These are phyloP conservation scores for Zymoseptoria tritici DNA, from an alignment of 2,329 filamentous ascomycete genomes.

Conservation along the genomic window DNA sequence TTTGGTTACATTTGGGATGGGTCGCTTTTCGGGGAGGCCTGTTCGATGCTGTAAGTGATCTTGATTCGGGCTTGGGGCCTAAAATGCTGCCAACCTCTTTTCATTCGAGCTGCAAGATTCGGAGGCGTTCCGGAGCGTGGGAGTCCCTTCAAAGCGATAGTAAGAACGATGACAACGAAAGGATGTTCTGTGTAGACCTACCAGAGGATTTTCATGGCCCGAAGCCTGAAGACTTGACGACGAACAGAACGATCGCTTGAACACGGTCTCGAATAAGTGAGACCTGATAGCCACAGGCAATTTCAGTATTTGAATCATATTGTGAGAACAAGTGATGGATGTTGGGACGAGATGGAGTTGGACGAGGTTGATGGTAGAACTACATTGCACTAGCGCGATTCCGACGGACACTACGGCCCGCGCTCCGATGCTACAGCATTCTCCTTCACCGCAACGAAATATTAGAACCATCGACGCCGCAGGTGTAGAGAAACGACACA, in stretches of 20 bases:
- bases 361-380: not conserved
- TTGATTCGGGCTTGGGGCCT: not conserved
- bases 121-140: conserved; percentile 63
- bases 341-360: not conserved
- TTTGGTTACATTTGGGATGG: conserved; percentile 77
- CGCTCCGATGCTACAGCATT: not conserved
- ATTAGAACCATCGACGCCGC: not conserved
- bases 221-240: conserved; percentile 40
- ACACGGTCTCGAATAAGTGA: not conserved
- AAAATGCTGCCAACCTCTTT: conserved; percentile 45
- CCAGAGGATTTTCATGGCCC: conserved; percentile 80
- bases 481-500: not conserved
- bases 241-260: conserved; percentile 47
- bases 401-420: not conserved
- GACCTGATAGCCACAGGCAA: conserved; percentile 7
- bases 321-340: not conserved
- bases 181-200: conserved; percentile 34
- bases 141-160: conserved; percentile 56
- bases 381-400: not conserved
- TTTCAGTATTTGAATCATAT: conserved; percentile 2
- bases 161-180: conserved; percentile 1
- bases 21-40: conserved; percentile 68
- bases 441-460: not conserved
- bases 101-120: conserved; percentile 60
- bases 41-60: not conserved